Conservation (phyloP, 306 rosid species). For the Glycyrrhiza uralensis region DNA sequence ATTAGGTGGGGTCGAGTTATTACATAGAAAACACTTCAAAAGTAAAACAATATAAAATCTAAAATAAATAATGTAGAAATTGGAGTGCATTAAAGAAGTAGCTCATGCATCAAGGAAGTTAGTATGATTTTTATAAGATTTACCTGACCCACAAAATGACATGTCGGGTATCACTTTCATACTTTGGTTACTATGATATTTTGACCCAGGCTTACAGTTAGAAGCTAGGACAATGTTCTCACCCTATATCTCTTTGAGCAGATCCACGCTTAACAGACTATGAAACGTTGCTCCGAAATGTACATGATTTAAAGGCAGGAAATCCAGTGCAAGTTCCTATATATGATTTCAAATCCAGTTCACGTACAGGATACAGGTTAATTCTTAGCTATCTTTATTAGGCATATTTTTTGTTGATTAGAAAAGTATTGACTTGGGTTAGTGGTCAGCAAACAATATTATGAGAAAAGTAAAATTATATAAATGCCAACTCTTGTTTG, state of each 20-base stretch:
- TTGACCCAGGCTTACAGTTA: conserved; percentile 1
- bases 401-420: conserved; percentile 7
- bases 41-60: background rate
- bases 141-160: background rate
- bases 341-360: conserved; percentile 94
- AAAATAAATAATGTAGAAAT: background rate
- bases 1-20: too few species aligned
- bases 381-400: conserved; percentile 24
- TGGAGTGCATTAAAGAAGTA: background rate
- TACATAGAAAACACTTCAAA: background rate
- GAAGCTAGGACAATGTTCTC: conserved; percentile 14
- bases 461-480: background rate
- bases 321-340: conserved; percentile 77
- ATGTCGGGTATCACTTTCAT: background rate
- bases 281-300: conserved; percentile 82
- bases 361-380: conserved; percentile 92
- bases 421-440: background rate
- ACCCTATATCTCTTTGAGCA: conserved; percentile 34
- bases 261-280: conserved; percentile 99
- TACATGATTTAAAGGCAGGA: conserved; percentile 77
- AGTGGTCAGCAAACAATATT: background rate
- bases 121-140: background rate
- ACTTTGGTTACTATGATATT: conserved; percentile 17
- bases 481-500: background rate
- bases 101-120: background rate